Base-by-base conservation (phyloP, 495 filamentous ascomycete species). In the Trypethelium eluteriae region DNA sequence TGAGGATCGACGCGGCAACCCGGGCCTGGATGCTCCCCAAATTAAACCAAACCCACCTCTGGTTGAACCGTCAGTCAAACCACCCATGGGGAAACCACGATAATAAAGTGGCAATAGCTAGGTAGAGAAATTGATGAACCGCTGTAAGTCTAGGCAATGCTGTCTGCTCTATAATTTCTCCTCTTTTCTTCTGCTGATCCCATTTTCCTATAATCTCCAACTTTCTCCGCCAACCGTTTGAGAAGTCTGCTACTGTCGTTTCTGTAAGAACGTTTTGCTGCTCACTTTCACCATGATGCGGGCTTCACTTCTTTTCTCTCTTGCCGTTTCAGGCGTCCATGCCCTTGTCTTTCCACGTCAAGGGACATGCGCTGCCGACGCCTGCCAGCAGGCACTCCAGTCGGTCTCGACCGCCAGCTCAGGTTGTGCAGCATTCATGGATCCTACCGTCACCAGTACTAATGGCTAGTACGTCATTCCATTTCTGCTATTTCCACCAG, bases 331-430 rank as follows among this genome's bases (percentile, higher is more conserved):
- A 7, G 53, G 53, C 53, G 53, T 36, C 32, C 7, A 59, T 59
- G 53, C 25, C 53, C 53, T 59, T 59, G 32, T 59, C 18, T 59
- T 59, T 34, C 53, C 53, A 35, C 53, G 53, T n/a, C 53, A 59
- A 59, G 53, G 36, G 25, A 35, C 53, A 18, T 59, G 53, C 14
- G 53, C 53, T 36, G 32, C 36, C 7, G 53, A 59, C 14, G 5
- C 53, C 14, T 59, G 53, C 53, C 53, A 59, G 53, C 53, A 59
- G 18, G 53, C 53, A 0, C 18, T 59, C 36, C 53, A 59, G 32
- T 59, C 53, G 7, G 53, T 59, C 53, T 59, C 53, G 34, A 35
- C 53, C 32, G 53, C 53, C 5, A 59, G 53, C 53, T 59, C 53
- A 6, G 53, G 36, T 36, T 59, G 53, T 36, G 53, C 32, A 35